A percentile compares a stretch with the other conserved stretches of the same genome.
Evolutionary conservation across 2,329 filamentous ascomycete species (phyloP).

Genomic region (Zymoseptoria brevis): DNA sequence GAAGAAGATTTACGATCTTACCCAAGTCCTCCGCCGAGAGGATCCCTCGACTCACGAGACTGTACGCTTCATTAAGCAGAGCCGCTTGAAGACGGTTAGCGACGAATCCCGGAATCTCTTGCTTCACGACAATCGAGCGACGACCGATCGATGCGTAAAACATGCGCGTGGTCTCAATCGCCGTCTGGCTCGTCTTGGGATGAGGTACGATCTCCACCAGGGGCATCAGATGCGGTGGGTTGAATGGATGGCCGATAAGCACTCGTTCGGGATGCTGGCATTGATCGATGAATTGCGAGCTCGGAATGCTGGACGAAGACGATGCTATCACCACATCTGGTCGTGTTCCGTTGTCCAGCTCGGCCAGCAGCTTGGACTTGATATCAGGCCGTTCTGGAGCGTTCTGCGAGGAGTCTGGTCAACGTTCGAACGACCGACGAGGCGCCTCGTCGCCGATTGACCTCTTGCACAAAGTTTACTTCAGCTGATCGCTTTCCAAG

Average conservation of each 20-base stretch:
- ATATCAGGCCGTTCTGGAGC: constrained; percentile 33
- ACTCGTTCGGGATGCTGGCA: constrained; percentile 29
- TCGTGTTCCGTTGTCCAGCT: constrained; percentile 28
- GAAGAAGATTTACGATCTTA: constrained; percentile 11
- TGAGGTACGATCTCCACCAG: constrained; percentile 41
- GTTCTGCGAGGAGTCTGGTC: background rate
- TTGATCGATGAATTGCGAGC: constrained; percentile 8
- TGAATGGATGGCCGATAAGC: constrained; percentile 42
- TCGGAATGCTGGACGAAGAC: constrained; percentile 9
- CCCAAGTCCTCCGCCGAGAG: constrained; percentile 25
- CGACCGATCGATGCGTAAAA: constrained; percentile 38
- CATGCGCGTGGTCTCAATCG: constrained; percentile 24
- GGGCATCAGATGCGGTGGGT: constrained; percentile 43
- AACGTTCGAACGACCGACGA: background rate
- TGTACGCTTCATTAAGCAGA: constrained; percentile 32
- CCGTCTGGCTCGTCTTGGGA: constrained; percentile 20
- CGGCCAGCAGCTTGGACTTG: constrained; percentile 32
- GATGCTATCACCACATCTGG: constrained; percentile 32
- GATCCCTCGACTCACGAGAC: constrained; percentile 29
- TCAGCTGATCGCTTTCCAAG: constrained; percentile 7
- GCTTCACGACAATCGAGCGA: constrained; percentile 33
- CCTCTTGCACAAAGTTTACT: constrained; percentile 33
- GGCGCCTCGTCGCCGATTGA: constrained; percentile 6
- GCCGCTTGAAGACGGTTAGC: constrained; percentile 41
- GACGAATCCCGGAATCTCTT: constrained; percentile 38